phyloP scores from a whole-genome alignment of 2,329 filamentous ascomycete genomes.

The Verticillium albo-atrum region DNA sequence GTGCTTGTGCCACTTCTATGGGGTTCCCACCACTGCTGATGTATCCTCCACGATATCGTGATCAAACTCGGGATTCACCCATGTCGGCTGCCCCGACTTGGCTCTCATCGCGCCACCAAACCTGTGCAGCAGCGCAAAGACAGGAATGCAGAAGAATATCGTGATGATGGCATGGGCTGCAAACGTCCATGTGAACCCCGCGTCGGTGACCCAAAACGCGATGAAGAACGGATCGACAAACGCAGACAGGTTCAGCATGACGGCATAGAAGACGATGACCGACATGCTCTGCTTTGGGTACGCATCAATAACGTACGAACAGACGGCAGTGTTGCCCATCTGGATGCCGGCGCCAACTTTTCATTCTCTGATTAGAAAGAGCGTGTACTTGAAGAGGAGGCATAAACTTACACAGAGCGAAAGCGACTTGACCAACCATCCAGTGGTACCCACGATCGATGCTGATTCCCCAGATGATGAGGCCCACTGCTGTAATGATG shows the following conservation, averaged over 20 bases:
- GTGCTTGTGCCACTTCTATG: too few species aligned
- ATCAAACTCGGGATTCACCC: conserved; percentile 40
- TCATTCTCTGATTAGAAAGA: neutral
- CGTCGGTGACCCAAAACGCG: conserved; percentile 36
- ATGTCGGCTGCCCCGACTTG: conserved; percentile 30
- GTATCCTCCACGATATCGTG: conserved; percentile 1
- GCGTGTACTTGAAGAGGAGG: neutral
- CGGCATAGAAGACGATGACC: conserved; percentile 49
- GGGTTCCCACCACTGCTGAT: neutral
- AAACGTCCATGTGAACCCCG: conserved; percentile 48
- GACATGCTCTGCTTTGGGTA: conserved; percentile 52
- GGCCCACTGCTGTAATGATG: conserved; percentile 40
- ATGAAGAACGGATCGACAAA: conserved; percentile 46
- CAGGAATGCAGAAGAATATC: conserved; percentile 29
- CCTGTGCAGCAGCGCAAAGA: conserved; percentile 31
- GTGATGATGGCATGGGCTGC: conserved; percentile 42
- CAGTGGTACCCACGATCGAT: conserved; percentile 49
- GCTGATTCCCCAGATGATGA: conserved; percentile 51
- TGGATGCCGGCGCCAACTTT: conserved; percentile 50
- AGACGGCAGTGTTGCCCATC: conserved; percentile 49
- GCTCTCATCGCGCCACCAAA: conserved; percentile 32
- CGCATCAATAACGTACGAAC: conserved; percentile 49
- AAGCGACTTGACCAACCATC: conserved; percentile 51
- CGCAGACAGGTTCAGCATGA: conserved; percentile 46
- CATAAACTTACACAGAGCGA: conserved; percentile 44